These are phyloP conservation scores for Diutina mesorugosa DNA, from an alignment of 1,139 yeast genomes.

Conservation along the genomic window DNA sequence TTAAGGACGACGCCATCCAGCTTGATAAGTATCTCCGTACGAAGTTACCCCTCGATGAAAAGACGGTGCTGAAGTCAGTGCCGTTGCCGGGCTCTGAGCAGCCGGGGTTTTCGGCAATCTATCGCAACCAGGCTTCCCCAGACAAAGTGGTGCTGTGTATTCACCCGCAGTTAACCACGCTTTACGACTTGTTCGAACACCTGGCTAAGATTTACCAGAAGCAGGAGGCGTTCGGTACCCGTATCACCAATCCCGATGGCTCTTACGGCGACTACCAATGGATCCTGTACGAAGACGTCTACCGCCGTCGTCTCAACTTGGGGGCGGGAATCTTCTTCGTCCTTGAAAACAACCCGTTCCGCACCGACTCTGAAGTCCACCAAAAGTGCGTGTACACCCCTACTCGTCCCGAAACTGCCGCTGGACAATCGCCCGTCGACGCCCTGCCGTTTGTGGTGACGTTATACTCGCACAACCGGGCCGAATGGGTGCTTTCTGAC, in stretches of 20 bases:
- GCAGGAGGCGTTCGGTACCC: constrained; percentile 36
- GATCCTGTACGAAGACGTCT: constrained; percentile 29
- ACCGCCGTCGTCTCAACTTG: constrained; percentile 30
- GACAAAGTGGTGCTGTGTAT: constrained; percentile 26
- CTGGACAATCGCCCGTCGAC: constrained; percentile 7
- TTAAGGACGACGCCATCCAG: constrained; percentile 4
- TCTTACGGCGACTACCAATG: constrained; percentile 33
- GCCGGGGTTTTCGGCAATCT: constrained; percentile 41
- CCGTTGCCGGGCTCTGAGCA: constrained; percentile 6
- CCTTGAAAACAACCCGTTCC: constrained; percentile 30
- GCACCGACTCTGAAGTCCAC: constrained; percentile 16
- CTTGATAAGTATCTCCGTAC: constrained; percentile 6
- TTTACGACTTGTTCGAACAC: constrained; percentile 34
- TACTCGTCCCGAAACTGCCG: constrained; percentile 12
- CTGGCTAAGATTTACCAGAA: constrained; percentile 23
- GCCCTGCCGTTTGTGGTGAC: constrained; percentile 36
- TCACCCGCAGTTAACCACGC: constrained; percentile 40
- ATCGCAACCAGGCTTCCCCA: constrained; percentile 30
- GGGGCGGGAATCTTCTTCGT: constrained; percentile 56
- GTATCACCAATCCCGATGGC: constrained; percentile 26
- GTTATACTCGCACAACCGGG: constrained; percentile 40
- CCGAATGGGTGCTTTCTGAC: constrained; percentile 52
- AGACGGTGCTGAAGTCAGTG: neutral
- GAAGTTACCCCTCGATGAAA: constrained; percentile 7
- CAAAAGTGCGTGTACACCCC: constrained; percentile 1